These are phyloP conservation scores for Chrysoporthe cubensis DNA, from an alignment of 2,329 filamentous ascomycete genomes.

Conservation along the genomic window DNA sequence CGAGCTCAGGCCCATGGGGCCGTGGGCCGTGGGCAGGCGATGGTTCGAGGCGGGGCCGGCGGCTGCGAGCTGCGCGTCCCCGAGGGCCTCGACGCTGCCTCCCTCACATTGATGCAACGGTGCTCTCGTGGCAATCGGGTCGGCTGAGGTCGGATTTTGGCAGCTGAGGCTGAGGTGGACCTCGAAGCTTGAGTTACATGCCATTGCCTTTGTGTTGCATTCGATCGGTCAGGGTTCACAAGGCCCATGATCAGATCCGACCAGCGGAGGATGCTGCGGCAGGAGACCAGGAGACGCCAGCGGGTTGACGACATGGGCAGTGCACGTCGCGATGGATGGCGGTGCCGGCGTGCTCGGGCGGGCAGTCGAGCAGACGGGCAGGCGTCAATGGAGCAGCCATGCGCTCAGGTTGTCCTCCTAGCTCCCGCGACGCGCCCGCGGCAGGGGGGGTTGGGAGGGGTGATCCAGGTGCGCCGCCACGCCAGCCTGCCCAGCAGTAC, in stretches of 20 bases:
- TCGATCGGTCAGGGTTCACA: slow-evolving; percentile 6
- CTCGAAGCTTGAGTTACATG: slow-evolving; percentile 11
- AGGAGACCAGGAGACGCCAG: neutral
- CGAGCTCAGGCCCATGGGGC: neutral
- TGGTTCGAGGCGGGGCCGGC: slow-evolving; percentile 1
- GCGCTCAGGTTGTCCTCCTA: too few relatives aligned
- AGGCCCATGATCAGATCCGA: neutral
- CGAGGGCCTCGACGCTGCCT: slow-evolving; percentile 3
- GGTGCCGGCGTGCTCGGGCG: neutral
- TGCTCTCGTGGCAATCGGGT: neutral
- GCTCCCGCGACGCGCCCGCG: too few relatives aligned
- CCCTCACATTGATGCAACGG: slow-evolving; percentile 11
- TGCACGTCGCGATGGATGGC: too few relatives aligned
- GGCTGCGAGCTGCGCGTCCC: slow-evolving; percentile 10
- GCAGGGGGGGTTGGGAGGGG: too few relatives aligned
- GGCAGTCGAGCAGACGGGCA: neutral
- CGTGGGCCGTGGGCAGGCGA: neutral
- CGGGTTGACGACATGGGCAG: too few relatives aligned
- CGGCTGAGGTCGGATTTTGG: slow-evolving; percentile 6
- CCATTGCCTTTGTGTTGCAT: slow-evolving; percentile 11
- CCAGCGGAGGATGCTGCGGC: neutral
- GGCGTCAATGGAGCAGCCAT: too few relatives aligned
- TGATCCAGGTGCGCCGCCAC: too few relatives aligned
- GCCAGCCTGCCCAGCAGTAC: too few relatives aligned
- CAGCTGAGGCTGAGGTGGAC: slow-evolving; percentile 11